A percentile compares a stretch with the other conserved stretches of the same genome.
Evolutionary conservation across 805 yeast species (phyloP).

Genomic region (Starmerella tilneyi): DNA sequence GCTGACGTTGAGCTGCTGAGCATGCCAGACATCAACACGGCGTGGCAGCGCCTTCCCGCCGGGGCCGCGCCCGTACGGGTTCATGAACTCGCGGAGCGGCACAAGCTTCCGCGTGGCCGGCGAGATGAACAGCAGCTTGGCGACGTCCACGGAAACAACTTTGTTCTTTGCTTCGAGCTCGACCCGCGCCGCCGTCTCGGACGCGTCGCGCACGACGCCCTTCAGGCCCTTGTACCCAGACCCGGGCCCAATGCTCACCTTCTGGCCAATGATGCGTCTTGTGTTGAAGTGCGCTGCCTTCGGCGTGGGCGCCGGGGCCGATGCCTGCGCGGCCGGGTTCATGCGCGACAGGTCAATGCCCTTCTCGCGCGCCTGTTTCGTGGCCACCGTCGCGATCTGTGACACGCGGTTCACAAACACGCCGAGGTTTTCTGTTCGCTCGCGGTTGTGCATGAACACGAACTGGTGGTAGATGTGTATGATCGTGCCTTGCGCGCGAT

Average conservation of each 20-base stretch:
- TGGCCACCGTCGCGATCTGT: slow-evolving; percentile 72
- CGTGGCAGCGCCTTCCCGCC: slow-evolving; percentile 24
- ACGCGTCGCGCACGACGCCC: slow-evolving; percentile 89
- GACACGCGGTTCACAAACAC: slow-evolving; percentile 71
- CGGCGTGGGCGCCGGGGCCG: slow-evolving; percentile 42
- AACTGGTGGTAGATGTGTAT: slow-evolving; percentile 73
- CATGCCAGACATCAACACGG: slow-evolving; percentile 6
- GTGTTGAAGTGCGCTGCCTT: slow-evolving; percentile 23
- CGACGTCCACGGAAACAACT: slow-evolving; percentile 72
- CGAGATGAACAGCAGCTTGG: slow-evolving; percentile 62
- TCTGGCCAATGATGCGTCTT: slow-evolving; percentile 54
- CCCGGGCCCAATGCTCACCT: slow-evolving; percentile 78
- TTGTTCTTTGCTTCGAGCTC: slow-evolving; percentile 90
- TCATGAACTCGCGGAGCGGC: slow-evolving; percentile 70
- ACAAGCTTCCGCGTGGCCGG: slow-evolving; percentile 48
- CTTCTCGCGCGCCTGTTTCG: slow-evolving; percentile 63
- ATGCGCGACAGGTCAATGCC: slow-evolving; percentile 66
- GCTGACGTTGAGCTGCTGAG: slow-evolving; percentile 17
- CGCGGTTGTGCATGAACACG: slow-evolving; percentile 71
- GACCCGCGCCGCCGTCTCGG: slow-evolving; percentile 81
- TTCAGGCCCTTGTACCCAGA: slow-evolving; percentile 85
- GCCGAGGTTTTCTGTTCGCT: slow-evolving; percentile 76
- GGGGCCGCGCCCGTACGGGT: slow-evolving; percentile 25
- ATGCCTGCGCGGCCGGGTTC: slow-evolving; percentile 53
- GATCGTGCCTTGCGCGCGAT: slow-evolving; percentile 78